Conservation (phyloP, 2,329 filamentous ascomycete genomes). For the Alternaria conjuncta region DNA sequence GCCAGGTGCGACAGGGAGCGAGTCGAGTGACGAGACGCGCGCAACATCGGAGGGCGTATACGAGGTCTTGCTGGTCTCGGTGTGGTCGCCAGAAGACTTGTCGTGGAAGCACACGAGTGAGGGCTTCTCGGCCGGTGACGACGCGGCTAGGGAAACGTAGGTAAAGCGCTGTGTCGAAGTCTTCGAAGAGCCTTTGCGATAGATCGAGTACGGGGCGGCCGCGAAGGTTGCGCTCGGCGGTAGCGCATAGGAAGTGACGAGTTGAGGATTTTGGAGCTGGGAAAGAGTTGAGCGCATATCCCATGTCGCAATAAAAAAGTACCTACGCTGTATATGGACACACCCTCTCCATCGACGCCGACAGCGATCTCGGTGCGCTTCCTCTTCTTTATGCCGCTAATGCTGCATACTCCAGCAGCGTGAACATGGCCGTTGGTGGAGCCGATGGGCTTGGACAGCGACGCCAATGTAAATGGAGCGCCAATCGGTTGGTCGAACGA, state of each 20-base stretch:
- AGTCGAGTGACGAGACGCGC: slow-evolving; percentile 40
- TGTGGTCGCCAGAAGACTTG: slow-evolving; percentile 47
- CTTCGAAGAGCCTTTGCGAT: slow-evolving; percentile 56
- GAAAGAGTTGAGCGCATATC: slow-evolving; percentile 14
- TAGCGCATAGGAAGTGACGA: slow-evolving; percentile 66
- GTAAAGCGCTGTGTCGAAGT: slow-evolving; percentile 60
- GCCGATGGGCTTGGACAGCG: slow-evolving; percentile 53
- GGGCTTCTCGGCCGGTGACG: slow-evolving; percentile 54
- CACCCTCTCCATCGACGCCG: slow-evolving; percentile 65
- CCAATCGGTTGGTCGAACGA: slow-evolving; percentile 46
- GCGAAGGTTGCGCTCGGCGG: slow-evolving; percentile 65
- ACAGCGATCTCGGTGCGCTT: slow-evolving; percentile 68
- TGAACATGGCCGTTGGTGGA: slow-evolving; percentile 49
- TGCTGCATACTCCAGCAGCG: slow-evolving; percentile 58
- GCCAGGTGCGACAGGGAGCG: slow-evolving; percentile 34
- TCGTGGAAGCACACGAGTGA: slow-evolving; percentile 64
- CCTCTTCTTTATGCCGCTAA: slow-evolving; percentile 63
- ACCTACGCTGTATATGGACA: slow-evolving; percentile 68
- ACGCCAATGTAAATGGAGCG: slow-evolving; percentile 51
- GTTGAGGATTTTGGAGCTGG: slow-evolving; percentile 66
- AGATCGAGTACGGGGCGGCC: slow-evolving; percentile 64
- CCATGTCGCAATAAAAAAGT: slow-evolving; percentile 1
- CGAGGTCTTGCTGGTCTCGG: slow-evolving; percentile 42
- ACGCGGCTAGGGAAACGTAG: slow-evolving; percentile 59
- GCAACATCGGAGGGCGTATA: slow-evolving; percentile 36